phyloP scores from a whole-genome alignment of 176 grass and related monocot genomes.

The Urochloa ruziziensis region DNA sequence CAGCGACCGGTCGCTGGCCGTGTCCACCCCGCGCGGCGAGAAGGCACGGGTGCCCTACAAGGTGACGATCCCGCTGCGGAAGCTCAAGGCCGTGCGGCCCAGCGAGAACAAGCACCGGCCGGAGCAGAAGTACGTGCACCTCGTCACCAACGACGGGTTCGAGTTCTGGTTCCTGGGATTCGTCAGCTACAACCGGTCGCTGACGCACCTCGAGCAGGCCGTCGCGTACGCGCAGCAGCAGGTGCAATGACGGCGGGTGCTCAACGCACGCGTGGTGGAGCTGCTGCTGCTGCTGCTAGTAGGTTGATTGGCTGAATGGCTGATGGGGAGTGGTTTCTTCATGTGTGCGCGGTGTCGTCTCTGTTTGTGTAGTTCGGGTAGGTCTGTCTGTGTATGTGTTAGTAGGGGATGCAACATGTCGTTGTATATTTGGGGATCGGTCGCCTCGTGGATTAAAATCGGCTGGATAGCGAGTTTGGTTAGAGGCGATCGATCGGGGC shows the following conservation, averaged over 20 bases:
- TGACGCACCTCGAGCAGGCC: slow-evolving; percentile 67
- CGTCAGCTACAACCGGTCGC: slow-evolving; percentile 62
- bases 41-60: slow-evolving; percentile 67
- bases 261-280: background rate
- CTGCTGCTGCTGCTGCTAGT: background rate
- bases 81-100: slow-evolving; percentile 39
- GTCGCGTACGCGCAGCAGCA: slow-evolving; percentile 50
- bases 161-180: slow-evolving; percentile 99
- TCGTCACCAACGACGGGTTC: slow-evolving; percentile 81
- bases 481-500: slow-evolving; percentile 25
- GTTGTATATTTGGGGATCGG: slow-evolving; percentile 35
- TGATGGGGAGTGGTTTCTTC: background rate
- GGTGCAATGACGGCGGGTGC: slow-evolving; percentile 16
- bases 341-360: background rate
- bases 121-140: slow-evolving; percentile 69
- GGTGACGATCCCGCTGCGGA: slow-evolving; percentile 73
- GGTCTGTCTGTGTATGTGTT: slow-evolving; percentile 27
- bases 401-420: slow-evolving; percentile 47
- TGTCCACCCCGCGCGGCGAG: slow-evolving; percentile 45
- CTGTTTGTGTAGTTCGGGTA: background rate
- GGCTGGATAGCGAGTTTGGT: background rate
- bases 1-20: slow-evolving; percentile 59
- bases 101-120: slow-evolving; percentile 80
- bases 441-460: slow-evolving; percentile 4
- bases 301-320: background rate